Base-by-base conservation (phyloP, 306 rosid species). In the Cicer cuneatum region DNA sequence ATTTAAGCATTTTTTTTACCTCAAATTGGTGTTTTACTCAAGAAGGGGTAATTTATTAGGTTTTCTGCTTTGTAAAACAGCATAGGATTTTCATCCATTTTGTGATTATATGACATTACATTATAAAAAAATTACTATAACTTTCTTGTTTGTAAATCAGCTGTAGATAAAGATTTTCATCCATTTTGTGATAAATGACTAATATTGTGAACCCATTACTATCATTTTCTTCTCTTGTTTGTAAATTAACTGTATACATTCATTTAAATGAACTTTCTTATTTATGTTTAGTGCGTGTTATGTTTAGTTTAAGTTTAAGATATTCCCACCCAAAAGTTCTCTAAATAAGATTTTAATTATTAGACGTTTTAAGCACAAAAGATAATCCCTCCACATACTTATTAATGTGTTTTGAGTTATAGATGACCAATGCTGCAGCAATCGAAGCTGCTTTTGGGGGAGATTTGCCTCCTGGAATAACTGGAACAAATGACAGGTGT, bases 401-500 rank as follows among this genome's bases (percentile, higher is more conserved):
- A 59, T 29, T 67, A 8, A 41, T 53, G 38, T 73, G 45, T 72
- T 12, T 70, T 80, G 69, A 77, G 62, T 67, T 73, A 40, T 87
- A 92, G 99, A 88, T 90, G 97, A 83, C 93, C 38, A 92, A 95
- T 73, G 92, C 93, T 14, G 90, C 97, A 7, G 98, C 98, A 56
- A 88, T 92, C 78, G 93, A 96, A 10, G 88, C 98, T 47, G 96
- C 98, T 80, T 92, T 92, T 59, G 99, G 91, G 29, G 99, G 97
- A 80, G 96, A 96, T 78, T 82, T 95, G 85, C 99, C 99, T 68
- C 99, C 96, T 68, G 99, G 98, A 53, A 86, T 95, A 56, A 90
- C 93, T 38, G 99, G 99, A 80, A 90, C 99, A 21, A 95, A 95
- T 78, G 99, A 95, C 62, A 87, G 97, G 87, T 92, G 99, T 86